Percentiles rank a stretch among this genome's conserved stretches.
These are phyloP conservation scores for Plantago rigida DNA, from an alignment of 305 asterid species.

Conservation along the genomic window DNA sequence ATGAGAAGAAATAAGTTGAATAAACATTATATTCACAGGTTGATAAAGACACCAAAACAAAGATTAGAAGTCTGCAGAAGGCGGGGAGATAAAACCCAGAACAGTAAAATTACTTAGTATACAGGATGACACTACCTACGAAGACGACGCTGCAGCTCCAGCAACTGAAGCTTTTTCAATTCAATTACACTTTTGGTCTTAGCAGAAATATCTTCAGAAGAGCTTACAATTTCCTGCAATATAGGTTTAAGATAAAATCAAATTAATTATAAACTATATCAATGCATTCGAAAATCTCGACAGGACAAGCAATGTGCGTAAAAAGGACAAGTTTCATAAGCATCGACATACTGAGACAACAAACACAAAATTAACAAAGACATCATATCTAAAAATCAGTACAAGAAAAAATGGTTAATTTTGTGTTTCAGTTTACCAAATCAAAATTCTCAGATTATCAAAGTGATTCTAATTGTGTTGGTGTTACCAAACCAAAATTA, in stretches of 20 bases:
- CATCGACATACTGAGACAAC: constrained; percentile 5
- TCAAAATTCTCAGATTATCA: too few species aligned
- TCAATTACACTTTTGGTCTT: constrained; percentile 96
- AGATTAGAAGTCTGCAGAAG: too few species aligned
- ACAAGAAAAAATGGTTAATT: too few species aligned
- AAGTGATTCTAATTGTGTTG: too few species aligned
- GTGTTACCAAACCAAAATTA: too few species aligned
- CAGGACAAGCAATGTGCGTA: neutral
- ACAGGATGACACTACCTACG: constrained; percentile 48
- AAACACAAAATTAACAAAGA: neutral
- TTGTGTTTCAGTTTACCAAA: too few species aligned
- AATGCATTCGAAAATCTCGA: constrained; percentile 5
- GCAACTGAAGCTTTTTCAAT: constrained; percentile 85
- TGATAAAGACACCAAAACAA: too few species aligned
- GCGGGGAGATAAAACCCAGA: too few species aligned
- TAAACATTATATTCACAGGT: too few species aligned
- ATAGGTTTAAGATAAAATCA: constrained; percentile 11
- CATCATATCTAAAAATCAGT: neutral
- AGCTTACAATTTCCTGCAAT: constrained; percentile 73
- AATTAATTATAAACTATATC: neutral
- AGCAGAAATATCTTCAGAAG: constrained; percentile 85
- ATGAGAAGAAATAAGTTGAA: neutral
- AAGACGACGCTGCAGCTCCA: constrained; percentile 81
- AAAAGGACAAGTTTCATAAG: constrained; percentile 13
- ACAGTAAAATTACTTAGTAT: constrained; percentile 6